These are phyloP conservation scores for Fraxinus albicans DNA, from an alignment of 305 asterid genomes.

Conservation along the genomic window DNA sequence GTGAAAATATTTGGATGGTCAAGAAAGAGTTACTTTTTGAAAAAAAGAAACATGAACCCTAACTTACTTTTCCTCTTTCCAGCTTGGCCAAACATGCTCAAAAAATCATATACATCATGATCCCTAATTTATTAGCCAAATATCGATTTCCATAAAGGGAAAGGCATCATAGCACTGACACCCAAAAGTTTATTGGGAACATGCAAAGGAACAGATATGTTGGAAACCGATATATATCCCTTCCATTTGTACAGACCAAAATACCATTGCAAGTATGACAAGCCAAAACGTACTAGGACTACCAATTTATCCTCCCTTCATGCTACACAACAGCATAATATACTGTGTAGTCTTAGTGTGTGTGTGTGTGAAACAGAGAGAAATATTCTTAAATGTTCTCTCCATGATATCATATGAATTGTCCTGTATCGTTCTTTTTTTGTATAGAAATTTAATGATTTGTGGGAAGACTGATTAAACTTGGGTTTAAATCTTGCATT, in stretches of 20 bases:
- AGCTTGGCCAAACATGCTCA: not conserved
- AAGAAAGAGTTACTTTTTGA: not conserved
- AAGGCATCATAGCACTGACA: slow-evolving; percentile 52
- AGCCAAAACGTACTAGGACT: not conserved
- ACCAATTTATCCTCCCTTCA: not conserved
- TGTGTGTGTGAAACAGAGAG: not conserved
- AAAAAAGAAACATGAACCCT: not conserved
- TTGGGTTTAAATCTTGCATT: not conserved
- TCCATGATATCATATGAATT: not conserved
- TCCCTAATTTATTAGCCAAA: not conserved
- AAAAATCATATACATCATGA: not conserved
- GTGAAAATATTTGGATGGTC: not conserved
- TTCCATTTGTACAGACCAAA: slow-evolving; percentile 17
- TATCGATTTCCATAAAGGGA: slow-evolving; percentile 31
- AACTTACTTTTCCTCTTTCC: not conserved
- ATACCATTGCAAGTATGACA: slow-evolving; percentile 11
- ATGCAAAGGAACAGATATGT: slow-evolving; percentile 38
- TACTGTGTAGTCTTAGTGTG: not conserved
- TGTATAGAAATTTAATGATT: slow-evolving; percentile 17
- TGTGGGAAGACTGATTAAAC: not conserved
- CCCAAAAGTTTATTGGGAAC: slow-evolving; percentile 54
- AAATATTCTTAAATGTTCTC: slow-evolving; percentile 17
- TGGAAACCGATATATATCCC: slow-evolving; percentile 35
- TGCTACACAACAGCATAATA: slow-evolving; percentile 1
- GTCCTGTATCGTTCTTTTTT: slow-evolving; percentile 4